Evolutionary conservation across 2,329 filamentous ascomycete species (phyloP).

Genomic region (Fonsecaea monophora): DNA sequence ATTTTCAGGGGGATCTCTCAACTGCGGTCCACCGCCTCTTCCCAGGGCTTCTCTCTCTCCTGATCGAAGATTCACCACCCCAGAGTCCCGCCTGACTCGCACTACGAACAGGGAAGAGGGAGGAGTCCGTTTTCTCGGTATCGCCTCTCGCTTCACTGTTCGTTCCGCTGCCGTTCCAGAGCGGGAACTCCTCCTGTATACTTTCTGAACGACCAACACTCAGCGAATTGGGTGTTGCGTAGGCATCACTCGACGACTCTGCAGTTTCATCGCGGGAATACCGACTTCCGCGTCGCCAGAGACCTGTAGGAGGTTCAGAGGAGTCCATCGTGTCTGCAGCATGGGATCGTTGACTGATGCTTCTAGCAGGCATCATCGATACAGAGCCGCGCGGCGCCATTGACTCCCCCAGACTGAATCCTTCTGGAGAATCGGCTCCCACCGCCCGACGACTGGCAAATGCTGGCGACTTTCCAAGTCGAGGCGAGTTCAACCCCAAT

Average conservation of each 20-base stretch:
- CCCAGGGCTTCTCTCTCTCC: constrained; percentile 33
- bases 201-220: constrained; percentile 21
- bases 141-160: neutral
- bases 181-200: constrained; percentile 22
- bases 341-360: constrained; percentile 29
- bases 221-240: constrained; percentile 23
- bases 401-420: constrained; percentile 38
- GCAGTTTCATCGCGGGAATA: constrained; percentile 34
- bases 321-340: constrained; percentile 20
- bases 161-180: constrained; percentile 9
- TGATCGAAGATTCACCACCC: constrained; percentile 32
- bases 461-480: constrained; percentile 37
- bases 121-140: constrained; percentile 6
- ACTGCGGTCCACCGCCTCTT: constrained; percentile 38
- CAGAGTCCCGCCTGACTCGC: constrained; percentile 37
- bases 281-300: constrained; percentile 34
- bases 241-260: constrained; percentile 31
- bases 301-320: constrained; percentile 24
- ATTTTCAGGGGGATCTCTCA: constrained; percentile 27
- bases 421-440: constrained; percentile 37
- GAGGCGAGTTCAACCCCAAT: constrained; percentile 39
- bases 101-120: constrained; percentile 32
- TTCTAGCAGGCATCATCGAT: constrained; percentile 25
- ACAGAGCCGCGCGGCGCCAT: constrained; percentile 18
- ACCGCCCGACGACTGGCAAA: constrained; percentile 36